Conservation (phyloP, 1,284 basidiomycete species). For the Pseudozyma thailandica region DNA sequence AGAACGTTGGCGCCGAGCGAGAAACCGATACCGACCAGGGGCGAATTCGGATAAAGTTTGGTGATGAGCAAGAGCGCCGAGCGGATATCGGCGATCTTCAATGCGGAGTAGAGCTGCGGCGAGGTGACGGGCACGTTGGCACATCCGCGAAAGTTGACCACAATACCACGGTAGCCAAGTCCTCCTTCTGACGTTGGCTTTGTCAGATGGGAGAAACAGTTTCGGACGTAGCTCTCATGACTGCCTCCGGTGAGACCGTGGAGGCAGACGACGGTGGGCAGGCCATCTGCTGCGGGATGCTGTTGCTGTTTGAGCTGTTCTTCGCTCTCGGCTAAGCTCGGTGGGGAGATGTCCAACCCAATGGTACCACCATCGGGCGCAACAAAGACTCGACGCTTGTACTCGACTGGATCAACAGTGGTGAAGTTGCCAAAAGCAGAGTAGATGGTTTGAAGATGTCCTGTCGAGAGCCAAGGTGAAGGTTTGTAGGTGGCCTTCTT, state of each 20-base stretch:
- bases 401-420: conserved; percentile 55
- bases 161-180: conserved; percentile 73
- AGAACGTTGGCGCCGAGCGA: conserved; percentile 93
- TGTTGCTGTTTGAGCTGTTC: conserved; percentile 21
- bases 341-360: conserved; percentile 59
- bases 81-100: conserved; percentile 84
- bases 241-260: conserved; percentile 67
- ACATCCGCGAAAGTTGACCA: conserved; percentile 82
- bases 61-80: conserved; percentile 82
- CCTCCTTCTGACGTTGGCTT: conserved; percentile 53
- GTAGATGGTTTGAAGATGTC: conserved; percentile 66
- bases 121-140: conserved; percentile 80
- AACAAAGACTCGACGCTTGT: conserved; percentile 59
- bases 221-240: conserved; percentile 64
- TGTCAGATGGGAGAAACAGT: conserved; percentile 57
- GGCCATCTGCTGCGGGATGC: conserved; percentile 22
- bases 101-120: conserved; percentile 82
- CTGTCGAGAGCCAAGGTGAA: conserved; percentile 54
- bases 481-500: conserved; percentile 32
- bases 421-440: conserved; percentile 54
- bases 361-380: conserved; percentile 64
- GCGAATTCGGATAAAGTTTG: conserved; percentile 79
- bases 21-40: conserved; percentile 87
- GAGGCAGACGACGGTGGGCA: conserved; percentile 59
- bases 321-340: conserved; percentile 36